Evolutionary conservation across 1,284 basidiomycete genomes (phyloP).

Genomic region (Tilletia walkeri): DNA sequence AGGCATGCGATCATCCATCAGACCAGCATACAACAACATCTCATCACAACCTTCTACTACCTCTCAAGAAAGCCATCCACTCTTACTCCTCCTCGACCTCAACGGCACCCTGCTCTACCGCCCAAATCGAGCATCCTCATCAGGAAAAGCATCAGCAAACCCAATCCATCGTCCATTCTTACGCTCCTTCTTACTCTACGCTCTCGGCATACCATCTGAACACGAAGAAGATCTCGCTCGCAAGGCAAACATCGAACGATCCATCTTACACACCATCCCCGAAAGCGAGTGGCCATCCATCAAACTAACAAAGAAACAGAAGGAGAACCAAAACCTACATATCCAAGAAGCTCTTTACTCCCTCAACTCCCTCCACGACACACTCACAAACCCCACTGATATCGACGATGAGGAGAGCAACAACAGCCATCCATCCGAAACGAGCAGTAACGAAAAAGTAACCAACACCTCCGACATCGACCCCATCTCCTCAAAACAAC

Average conservation of each 20-base stretch:
- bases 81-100: slow-evolving; percentile 73
- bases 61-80: slow-evolving; percentile 2
- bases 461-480: not conserved
- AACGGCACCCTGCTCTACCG: slow-evolving; percentile 79
- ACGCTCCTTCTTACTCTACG: slow-evolving; percentile 65
- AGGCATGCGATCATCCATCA: not conserved
- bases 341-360: not conserved
- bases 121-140: slow-evolving; percentile 51
- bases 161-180: slow-evolving; percentile 65
- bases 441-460: not conserved
- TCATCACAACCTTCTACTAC: not conserved
- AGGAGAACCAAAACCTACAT: not conserved
- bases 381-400: not conserved
- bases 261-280: slow-evolving; percentile 1
- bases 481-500: not conserved
- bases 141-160: slow-evolving; percentile 24
- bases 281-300: no score
- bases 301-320: not conserved
- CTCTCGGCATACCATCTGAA: slow-evolving; percentile 31
- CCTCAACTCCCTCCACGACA: not conserved
- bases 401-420: not conserved
- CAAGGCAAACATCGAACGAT: not conserved
- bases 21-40: not conserved
- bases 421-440: not conserved
- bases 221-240: slow-evolving; percentile 11